Percentiles rank a stretch among this genome's conserved stretches.
Conservation (phyloP, 1,139 yeast genomes). For the Hemisphaericaspora subhashii region DNA sequence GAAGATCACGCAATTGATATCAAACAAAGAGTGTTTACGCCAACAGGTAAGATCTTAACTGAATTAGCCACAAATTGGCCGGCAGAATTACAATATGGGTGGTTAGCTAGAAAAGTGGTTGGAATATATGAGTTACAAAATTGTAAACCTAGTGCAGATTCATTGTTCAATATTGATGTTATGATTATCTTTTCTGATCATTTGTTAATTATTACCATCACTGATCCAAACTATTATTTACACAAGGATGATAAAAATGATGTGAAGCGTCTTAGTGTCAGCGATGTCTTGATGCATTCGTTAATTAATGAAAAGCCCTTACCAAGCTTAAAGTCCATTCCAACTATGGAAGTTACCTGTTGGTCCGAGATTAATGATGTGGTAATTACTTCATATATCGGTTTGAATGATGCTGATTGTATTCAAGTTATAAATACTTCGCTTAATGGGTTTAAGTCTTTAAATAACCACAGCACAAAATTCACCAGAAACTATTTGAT, state of each 20-base stretch:
- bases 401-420: conserved; percentile 19
- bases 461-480: conserved; percentile 10
- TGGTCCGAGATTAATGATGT: conserved; percentile 69
- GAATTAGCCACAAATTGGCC: conserved; percentile 91
- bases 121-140: conserved; percentile 65
- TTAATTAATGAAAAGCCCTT: conserved; percentile 83
- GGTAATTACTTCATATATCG: conserved; percentile 43
- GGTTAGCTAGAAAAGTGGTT: conserved; percentile 83
- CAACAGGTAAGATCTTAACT: conserved; percentile 83
- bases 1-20: conserved; percentile 35
- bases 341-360: conserved; percentile 63
- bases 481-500: conserved; percentile 12
- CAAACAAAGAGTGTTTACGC: conserved; percentile 75
- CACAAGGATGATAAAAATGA: conserved; percentile 19
- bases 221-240: conserved; percentile 39
- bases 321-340: conserved; percentile 51
- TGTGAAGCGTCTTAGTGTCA: conserved; percentile 57
- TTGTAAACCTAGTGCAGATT: conserved; percentile 27
- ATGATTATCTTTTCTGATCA: conserved; percentile 81
- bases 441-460: conserved; percentile 25
- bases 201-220: conserved; percentile 59
- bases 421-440: conserved; percentile 30
- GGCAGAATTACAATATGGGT: conserved; percentile 77
- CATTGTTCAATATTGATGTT: conserved; percentile 43
- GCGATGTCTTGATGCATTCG: conserved; percentile 88